Percentiles rank a stretch among this genome's conserved stretches.
phyloP scores from a whole-genome alignment of 2,329 filamentous ascomycete species.

The Fusarium guadeloupense region DNA sequence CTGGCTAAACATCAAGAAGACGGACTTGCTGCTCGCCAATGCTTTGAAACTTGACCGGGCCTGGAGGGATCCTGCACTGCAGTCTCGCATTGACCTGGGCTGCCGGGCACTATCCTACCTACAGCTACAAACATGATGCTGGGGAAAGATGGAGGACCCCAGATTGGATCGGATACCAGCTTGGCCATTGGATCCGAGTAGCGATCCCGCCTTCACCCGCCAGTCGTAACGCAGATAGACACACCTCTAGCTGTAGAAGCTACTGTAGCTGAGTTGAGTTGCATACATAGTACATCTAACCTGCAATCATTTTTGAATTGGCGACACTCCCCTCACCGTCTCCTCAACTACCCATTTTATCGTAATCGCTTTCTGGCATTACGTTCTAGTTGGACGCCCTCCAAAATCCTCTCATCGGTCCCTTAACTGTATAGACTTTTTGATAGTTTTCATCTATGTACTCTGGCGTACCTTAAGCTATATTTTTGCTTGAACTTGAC shows the following conservation, averaged over 20 bases:
- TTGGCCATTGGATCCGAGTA: slow-evolving; percentile 13
- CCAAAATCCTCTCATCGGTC: slow-evolving; percentile 21
- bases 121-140: slow-evolving; percentile 4
- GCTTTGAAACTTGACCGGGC: slow-evolving; percentile 18
- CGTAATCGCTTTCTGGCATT: slow-evolving; percentile 6
- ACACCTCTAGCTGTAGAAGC: not conserved
- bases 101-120: slow-evolving; percentile 6
- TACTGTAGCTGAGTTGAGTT: slow-evolving; percentile 1
- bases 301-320: slow-evolving; percentile 1
- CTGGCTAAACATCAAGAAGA: slow-evolving; percentile 14
- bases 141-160: slow-evolving; percentile 11
- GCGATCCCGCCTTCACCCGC: slow-evolving; percentile 19
- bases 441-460: no score
- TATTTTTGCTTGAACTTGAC: no score
- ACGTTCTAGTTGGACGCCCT: slow-evolving; percentile 25
- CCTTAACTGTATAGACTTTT: slow-evolving; percentile 28
- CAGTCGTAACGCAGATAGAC: slow-evolving; percentile 23
- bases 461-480: no score
- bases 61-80: not conserved
- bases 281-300: slow-evolving; percentile 6
- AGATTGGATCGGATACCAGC: slow-evolving; percentile 20
- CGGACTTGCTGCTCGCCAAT: slow-evolving; percentile 11
- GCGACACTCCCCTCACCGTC: slow-evolving; percentile 20
- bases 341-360: slow-evolving; percentile 15
- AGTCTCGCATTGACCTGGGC: slow-evolving; percentile 18